Conservation (phyloP, 2,329 filamentous ascomycete genomes). For the Trichoderma lentiforme region DNA sequence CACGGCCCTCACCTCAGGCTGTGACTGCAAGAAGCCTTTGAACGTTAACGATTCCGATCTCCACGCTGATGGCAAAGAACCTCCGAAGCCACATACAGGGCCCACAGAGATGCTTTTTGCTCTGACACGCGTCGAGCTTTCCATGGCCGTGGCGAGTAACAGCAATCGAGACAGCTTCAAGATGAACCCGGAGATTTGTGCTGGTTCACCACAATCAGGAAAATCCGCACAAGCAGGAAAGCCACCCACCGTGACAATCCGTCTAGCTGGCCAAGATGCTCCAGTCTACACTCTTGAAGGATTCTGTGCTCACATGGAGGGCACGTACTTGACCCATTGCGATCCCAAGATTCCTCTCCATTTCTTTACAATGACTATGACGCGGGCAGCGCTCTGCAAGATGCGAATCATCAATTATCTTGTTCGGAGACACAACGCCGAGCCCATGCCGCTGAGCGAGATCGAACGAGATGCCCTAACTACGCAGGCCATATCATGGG, state of each 20-base stretch:
- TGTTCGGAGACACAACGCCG: conserved; percentile 44
- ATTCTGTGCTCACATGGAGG: conserved; percentile 54
- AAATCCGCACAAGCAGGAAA: conserved; percentile 22
- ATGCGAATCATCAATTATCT: conserved; percentile 55
- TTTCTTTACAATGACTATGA: conserved; percentile 57
- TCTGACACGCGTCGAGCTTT: conserved; percentile 55
- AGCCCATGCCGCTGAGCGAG: conserved; percentile 39
- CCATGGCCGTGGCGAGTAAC: conserved; percentile 50
- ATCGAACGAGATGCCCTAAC: conserved; percentile 52
- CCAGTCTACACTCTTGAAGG: conserved; percentile 49
- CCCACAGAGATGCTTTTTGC: conserved; percentile 61
- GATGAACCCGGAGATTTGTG: conserved; percentile 28
- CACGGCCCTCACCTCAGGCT: conserved; percentile 51
- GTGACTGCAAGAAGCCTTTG: conserved; percentile 55
- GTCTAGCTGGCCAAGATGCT: conserved; percentile 49
- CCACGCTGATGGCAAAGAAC: conserved; percentile 53
- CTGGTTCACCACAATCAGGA: conserved; percentile 24
- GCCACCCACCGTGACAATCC: conserved; percentile 31
- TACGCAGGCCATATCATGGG: conserved; percentile 53
- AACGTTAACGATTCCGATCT: conserved; percentile 62
- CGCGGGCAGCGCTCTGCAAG: conserved; percentile 53
- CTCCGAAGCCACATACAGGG: conserved; percentile 46
- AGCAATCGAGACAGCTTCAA: conserved; percentile 38
- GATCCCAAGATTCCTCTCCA: conserved; percentile 58
- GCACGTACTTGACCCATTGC: conserved; percentile 53